Evolutionary conservation across 2,329 filamentous ascomycete genomes (phyloP).

Genomic region (Exophiala sp.): DNA sequence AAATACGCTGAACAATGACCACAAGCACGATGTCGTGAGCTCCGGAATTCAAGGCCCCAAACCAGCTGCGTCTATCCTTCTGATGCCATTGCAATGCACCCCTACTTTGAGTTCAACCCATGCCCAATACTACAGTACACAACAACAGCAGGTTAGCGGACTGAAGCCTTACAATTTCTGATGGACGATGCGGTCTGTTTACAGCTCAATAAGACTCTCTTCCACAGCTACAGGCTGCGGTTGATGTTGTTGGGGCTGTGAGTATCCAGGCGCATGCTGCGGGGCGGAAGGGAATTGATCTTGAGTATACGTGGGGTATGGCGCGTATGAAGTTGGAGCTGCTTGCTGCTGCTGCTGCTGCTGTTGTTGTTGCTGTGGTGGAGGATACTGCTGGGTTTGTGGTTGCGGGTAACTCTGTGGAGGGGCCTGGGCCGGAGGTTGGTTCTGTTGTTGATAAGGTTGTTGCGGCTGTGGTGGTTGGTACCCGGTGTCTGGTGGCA

Average conservation of each 20-base stretch:
- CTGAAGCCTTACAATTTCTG: no score
- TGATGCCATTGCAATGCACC: no score
- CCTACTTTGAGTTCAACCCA: no score
- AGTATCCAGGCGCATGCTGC: conserved; percentile 44
- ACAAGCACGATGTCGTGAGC: no score
- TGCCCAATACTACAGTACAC: no score
- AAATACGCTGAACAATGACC: no score
- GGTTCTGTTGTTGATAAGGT: conserved; percentile 12
- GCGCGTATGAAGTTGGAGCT: conserved; percentile 24
- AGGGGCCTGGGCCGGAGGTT: conserved; percentile 5
- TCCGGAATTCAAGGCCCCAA: no score
- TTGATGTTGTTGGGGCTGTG: conserved; percentile 39
- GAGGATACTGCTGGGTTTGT: conserved; percentile 14
- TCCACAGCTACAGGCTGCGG: conserved; percentile 57
- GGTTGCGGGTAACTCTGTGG: conserved; percentile 6
- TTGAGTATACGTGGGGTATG: conserved; percentile 53
- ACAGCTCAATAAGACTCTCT: conserved; percentile 74
- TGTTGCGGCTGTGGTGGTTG: conserved; percentile 12
- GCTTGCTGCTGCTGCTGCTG: neutral
- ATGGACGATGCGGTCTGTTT: no score
- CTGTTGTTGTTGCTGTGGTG: conserved; percentile 10
- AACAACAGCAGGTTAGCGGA: no score
- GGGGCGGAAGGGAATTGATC: conserved; percentile 65
- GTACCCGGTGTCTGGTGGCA: conserved; percentile 12
- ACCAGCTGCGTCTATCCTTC: no score